Evolutionary conservation across 139 green algal genomes (phyloP).

Genomic region (Volvox reticuliferus): DNA sequence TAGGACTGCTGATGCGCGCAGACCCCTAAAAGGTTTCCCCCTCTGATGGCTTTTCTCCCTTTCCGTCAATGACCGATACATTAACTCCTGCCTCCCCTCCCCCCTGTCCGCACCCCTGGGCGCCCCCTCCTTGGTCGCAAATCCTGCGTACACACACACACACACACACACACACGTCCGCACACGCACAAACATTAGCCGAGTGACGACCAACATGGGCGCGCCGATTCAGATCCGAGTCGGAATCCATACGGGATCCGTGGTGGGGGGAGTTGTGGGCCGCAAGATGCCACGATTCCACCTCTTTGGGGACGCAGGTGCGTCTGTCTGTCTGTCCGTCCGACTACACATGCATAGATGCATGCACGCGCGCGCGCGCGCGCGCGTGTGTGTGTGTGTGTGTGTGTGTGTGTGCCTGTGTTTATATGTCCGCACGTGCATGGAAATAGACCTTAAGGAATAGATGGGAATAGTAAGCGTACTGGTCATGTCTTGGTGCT

Average conservation of each 20-base stretch:
- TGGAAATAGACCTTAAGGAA: no score
- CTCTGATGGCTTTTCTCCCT: not conserved
- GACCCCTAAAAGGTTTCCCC: not conserved
- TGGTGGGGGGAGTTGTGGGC: conserved; percentile 38
- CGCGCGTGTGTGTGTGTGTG: no score
- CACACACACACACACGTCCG: no score
- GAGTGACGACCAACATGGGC: conserved; percentile 10
- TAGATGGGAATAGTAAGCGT: no score
- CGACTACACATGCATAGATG: no score
- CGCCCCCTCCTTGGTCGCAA: not conserved
- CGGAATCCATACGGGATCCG: conserved; percentile 28
- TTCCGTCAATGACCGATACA: no score
- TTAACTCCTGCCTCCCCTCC: not conserved
- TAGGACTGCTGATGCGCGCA: not conserved
- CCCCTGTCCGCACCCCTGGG: not conserved
- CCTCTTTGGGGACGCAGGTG: conserved; percentile 40
- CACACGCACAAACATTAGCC: not conserved
- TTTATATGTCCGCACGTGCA: no score
- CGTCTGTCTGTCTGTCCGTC: not conserved
- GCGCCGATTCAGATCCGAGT: conserved; percentile 39
- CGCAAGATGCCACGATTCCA: conserved; percentile 25
- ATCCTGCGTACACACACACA: no score
- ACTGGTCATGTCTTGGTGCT: no score
- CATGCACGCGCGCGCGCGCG: no score
- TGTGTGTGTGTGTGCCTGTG: no score